A percentile compares a stretch with the other conserved stretches of the same genome.
phyloP scores from a whole-genome alignment of 768 basidiomycete species.

The Tubosaeta sp. region DNA sequence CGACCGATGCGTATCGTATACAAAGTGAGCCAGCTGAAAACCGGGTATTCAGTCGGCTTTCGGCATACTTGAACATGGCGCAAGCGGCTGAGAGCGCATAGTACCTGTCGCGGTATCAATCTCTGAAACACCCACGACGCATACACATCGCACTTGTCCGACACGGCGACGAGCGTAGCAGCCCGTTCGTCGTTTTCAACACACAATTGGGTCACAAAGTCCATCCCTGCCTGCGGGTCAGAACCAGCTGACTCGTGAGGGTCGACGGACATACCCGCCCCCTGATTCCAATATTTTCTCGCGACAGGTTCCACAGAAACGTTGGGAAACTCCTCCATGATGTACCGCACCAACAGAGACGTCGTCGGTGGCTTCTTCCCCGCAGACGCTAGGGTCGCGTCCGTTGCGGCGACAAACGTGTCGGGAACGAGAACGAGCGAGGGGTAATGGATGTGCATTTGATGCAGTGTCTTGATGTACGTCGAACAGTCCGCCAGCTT shows the following conservation, averaged over 20 bases:
- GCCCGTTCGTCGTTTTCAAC: constrained; percentile 80
- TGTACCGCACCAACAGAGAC: constrained; percentile 66
- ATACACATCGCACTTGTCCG: constrained; percentile 67
- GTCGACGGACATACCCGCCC: constrained; percentile 46
- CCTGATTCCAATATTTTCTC: constrained; percentile 84
- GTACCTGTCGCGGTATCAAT: constrained; percentile 49
- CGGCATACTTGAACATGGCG: constrained; percentile 85
- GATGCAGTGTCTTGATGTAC: constrained; percentile 84
- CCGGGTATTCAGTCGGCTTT: constrained; percentile 60
- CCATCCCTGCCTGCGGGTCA: constrained; percentile 49
- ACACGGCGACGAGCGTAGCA: constrained; percentile 70
- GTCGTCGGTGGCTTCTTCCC: constrained; percentile 44
- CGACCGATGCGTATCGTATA: constrained; percentile 72
- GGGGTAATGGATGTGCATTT: constrained; percentile 76
- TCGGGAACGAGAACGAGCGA: constrained; percentile 75
- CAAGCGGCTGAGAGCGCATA: constrained; percentile 83
- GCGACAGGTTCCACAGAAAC: constrained; percentile 65
- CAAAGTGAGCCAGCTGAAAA: constrained; percentile 69
- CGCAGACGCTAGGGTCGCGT: constrained; percentile 41
- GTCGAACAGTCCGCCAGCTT: constrained; percentile 85
- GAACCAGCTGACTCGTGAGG: not conserved
- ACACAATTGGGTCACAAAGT: constrained; percentile 73
- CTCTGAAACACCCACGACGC: not conserved
- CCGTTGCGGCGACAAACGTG: constrained; percentile 64
- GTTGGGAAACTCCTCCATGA: constrained; percentile 70